Percentiles rank a stretch among this genome's conserved stretches.
These are phyloP conservation scores for Dioscorea zingiberensis DNA, from an alignment of 106 monocot genomes.

Conservation along the genomic window DNA sequence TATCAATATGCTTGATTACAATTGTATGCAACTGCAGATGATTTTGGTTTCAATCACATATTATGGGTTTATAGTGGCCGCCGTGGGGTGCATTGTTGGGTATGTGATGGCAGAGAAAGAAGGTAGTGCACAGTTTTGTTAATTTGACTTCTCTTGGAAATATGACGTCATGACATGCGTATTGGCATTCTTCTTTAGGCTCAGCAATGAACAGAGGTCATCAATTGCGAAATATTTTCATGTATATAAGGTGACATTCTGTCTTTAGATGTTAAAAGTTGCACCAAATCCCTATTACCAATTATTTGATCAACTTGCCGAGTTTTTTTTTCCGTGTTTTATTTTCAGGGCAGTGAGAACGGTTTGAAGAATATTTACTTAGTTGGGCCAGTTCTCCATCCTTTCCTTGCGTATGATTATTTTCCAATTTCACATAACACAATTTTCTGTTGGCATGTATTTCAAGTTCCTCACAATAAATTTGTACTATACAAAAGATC, in stretches of 20 bases:
- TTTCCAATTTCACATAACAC: neutral
- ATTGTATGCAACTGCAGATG: constrained; percentile 48
- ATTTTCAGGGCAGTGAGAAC: constrained; percentile 75
- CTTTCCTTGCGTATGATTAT: constrained; percentile 76
- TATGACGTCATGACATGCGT: neutral
- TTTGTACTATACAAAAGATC: constrained; percentile 54
- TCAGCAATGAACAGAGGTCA: constrained; percentile 82
- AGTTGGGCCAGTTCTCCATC: constrained; percentile 70
- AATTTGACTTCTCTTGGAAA: neutral
- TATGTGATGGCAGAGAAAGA: constrained; percentile 94
- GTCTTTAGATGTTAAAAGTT: neutral
- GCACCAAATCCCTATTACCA: neutral
- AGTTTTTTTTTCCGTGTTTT: neutral
- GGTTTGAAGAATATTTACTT: constrained; percentile 75
- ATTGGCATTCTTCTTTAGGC: constrained; percentile 32
- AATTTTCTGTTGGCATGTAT: neutral
- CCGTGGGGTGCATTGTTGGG: constrained; percentile 99
- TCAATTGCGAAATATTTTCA: constrained; percentile 83
- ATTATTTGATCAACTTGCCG: neutral
- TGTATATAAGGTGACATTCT: constrained; percentile 65
- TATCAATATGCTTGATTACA: too few species aligned
- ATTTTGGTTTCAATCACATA: constrained; percentile 98
- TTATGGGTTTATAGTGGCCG: constrained; percentile 97
- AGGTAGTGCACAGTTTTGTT: constrained; percentile 28
- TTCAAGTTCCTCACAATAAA: neutral